Percentiles rank a stretch among this genome's conserved stretches.
Conservation (phyloP, 495 filamentous ascomycete species). For the Durotheca rogersii region DNA sequence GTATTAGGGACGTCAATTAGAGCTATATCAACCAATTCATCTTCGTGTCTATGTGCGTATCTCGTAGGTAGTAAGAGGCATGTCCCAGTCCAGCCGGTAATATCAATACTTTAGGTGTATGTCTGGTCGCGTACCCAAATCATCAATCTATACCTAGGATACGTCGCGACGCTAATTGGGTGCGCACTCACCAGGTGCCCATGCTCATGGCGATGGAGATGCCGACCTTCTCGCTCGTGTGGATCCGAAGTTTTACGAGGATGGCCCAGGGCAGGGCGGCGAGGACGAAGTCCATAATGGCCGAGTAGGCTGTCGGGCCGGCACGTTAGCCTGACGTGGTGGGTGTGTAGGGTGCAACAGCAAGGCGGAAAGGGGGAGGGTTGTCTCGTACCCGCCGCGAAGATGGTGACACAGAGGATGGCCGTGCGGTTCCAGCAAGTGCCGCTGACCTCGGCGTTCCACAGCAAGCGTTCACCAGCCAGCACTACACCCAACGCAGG, state of each 20-base stretch:
- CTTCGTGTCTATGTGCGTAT: too few species aligned
- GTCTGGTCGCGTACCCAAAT: too few species aligned
- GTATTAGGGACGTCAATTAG: too few species aligned
- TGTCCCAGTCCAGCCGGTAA: too few species aligned
- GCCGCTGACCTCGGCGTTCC: slow-evolving; percentile 33
- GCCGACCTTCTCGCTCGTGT: slow-evolving; percentile 40
- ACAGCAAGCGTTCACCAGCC: slow-evolving; percentile 34
- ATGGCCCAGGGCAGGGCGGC: slow-evolving; percentile 39
- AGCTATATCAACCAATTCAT: too few species aligned
- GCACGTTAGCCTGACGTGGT: background rate
- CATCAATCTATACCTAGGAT: too few species aligned
- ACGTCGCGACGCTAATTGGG: too few species aligned
- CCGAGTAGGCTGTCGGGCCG: slow-evolving; percentile 36
- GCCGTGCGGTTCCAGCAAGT: slow-evolving; percentile 37
- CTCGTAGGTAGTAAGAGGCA: too few species aligned
- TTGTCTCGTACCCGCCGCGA: slow-evolving; percentile 9
- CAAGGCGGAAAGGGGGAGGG: background rate
- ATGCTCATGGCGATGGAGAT: slow-evolving; percentile 45
- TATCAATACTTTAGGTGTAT: too few species aligned
- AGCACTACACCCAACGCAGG: slow-evolving; percentile 39
- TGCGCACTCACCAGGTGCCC: slow-evolving; percentile 45
- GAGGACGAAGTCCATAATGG: slow-evolving; percentile 38
- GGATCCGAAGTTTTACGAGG: slow-evolving; percentile 39
- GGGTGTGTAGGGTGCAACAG: background rate
- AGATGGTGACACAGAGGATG: slow-evolving; percentile 18